Percentiles rank a stretch among this genome's conserved stretches.
Conservation (phyloP, 2,329 filamentous ascomycete genomes). For the Exophiala xenobiotica region DNA sequence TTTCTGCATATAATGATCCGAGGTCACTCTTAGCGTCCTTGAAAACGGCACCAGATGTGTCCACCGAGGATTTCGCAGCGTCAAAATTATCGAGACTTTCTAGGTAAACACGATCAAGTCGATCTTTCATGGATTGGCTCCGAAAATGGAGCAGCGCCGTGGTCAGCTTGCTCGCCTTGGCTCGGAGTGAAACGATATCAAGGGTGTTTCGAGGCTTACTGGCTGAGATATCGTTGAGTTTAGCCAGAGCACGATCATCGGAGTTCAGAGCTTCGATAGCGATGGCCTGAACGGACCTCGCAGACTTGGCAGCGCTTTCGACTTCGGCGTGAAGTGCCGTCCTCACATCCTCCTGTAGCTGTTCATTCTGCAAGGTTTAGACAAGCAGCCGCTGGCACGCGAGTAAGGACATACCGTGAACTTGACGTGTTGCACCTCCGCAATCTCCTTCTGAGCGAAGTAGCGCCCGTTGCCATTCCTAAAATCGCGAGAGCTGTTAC, state of each 20-base stretch:
- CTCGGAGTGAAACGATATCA: conserved; percentile 4
- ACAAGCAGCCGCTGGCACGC: background rate
- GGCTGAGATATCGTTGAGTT: conserved; percentile 12
- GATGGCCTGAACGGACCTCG: conserved; percentile 12
- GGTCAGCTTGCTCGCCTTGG: conserved; percentile 10
- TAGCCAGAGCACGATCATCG: conserved; percentile 20
- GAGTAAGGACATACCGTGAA: conserved; percentile 11
- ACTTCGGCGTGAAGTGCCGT: conserved; percentile 4
- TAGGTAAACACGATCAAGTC: conserved; percentile 25
- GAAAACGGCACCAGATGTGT: background rate
- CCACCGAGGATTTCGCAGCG: background rate
- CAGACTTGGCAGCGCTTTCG: background rate
- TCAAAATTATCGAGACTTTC: conserved; percentile 9
- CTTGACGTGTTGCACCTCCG: conserved; percentile 21
- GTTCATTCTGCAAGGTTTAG: conserved; percentile 12
- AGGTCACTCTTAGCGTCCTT: conserved; percentile 19
- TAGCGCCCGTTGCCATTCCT: conserved; percentile 8
- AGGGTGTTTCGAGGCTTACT: background rate
- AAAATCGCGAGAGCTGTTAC: background rate
- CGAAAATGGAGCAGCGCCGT: conserved; percentile 19
- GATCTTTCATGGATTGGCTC: conserved; percentile 17
- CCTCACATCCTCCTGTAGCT: conserved; percentile 9
- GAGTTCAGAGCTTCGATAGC: conserved; percentile 16
- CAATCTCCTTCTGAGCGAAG: conserved; percentile 15
- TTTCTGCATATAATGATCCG: conserved; percentile 24